phyloP scores from a whole-genome alignment of 331 rosid genomes.

The Saraca asoca region DNA sequence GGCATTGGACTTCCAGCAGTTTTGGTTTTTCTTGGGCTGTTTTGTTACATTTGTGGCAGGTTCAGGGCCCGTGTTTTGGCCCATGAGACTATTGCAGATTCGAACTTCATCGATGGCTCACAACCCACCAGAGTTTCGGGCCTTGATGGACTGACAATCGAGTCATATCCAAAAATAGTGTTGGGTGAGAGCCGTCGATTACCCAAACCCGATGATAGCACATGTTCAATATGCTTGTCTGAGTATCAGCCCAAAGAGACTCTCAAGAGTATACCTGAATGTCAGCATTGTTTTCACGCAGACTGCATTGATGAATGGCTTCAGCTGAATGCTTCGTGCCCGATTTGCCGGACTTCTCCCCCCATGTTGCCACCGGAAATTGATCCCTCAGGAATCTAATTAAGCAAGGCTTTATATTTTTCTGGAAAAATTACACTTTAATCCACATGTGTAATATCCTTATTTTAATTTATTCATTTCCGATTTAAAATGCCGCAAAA shows the following conservation, averaged over 20 bases:
- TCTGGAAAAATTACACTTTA: too few relatives aligned
- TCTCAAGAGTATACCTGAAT: constrained; percentile 61
- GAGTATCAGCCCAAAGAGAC: constrained; percentile 65
- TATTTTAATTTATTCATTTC: too few relatives aligned
- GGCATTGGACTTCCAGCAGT: constrained; percentile 48
- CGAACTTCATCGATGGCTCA: constrained; percentile 39
- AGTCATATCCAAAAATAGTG: constrained; percentile 59
- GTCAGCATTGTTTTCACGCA: constrained; percentile 72
- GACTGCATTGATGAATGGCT: constrained; percentile 59
- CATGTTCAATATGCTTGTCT: constrained; percentile 63
- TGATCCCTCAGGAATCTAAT: neutral
- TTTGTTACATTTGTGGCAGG: constrained; percentile 39
- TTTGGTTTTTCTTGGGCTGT: constrained; percentile 48
- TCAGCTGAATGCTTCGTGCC: constrained; percentile 60
- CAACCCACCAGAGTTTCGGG: constrained; percentile 40
- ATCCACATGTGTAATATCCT: too few relatives aligned
- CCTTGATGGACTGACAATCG: constrained; percentile 61
- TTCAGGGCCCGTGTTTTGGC: constrained; percentile 29
- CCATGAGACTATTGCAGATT: constrained; percentile 37
- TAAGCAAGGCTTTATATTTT: too few relatives aligned
- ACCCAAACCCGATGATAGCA: constrained; percentile 47
- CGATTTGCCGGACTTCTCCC: constrained; percentile 62
- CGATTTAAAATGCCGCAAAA: too few relatives aligned
- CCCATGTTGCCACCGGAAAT: neutral
- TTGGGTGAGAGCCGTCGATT: constrained; percentile 47